Evolutionary conservation across 768 basidiomycete genomes (phyloP), one percentile per base, ranked within the genome.

Genomic region (Terana coerulea): DNA sequence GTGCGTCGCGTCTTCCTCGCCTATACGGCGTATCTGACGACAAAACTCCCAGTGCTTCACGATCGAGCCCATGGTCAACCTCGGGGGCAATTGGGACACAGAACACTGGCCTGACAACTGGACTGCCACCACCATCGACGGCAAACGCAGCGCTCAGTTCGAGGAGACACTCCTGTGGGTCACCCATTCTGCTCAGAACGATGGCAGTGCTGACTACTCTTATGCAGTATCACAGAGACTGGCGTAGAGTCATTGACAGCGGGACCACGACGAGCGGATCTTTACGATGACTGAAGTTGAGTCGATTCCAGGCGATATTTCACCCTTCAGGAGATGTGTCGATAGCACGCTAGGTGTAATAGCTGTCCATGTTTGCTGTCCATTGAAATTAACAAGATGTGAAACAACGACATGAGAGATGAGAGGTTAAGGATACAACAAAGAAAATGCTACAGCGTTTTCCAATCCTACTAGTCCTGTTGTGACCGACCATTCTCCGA

Each of bases 161-260:
- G 97, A 99, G 67, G 97, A 99, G 63, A 98, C 95, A 1, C 72
- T 99, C 30, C 68, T 99, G 94, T 95, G 62, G 61, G 92, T 79
- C 44, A 19, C 14, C 44, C 14, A 49, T 47, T n/a, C 30, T 33
- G n/a, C 15, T 40, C 6, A 42, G 33, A 25, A 21, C 14, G 15
- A 28, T 17, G 15, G 36, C 58, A 36, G 31, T 30, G 39, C 41
- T 22, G 31, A 37, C 45, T 24, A 42, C 36, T 4, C 41, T 55
- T 46, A 54, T 50, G 25, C 63, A 97, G 94, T 47, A 85, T 98
- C 61, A 97, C 94, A 25, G 93, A 94, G 60, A 87, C 82, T 19
- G 94, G 94, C 3, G 86, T 87, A 28, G 94, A 98, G 66, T 75
- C 94, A 55, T 75, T 98, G 25, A 95, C 94, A 4, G 84, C 80